These are phyloP conservation scores for Colletotrichum liriopes DNA, from an alignment of 2,329 filamentous ascomycete genomes.

Conservation along the genomic window DNA sequence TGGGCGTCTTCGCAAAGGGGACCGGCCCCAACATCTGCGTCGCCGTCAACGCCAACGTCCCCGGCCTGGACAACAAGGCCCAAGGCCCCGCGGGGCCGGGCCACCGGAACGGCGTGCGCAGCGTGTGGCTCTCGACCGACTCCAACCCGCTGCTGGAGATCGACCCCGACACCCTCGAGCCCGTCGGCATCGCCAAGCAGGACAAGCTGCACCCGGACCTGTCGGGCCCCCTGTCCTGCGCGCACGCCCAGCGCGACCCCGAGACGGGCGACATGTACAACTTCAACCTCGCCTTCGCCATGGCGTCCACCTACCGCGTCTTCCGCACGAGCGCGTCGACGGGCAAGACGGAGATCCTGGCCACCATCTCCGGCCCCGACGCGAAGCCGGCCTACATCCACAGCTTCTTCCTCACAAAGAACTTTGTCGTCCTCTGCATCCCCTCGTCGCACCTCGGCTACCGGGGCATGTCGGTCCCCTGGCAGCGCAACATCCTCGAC, in stretches of 20 bases:
- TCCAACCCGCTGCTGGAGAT: slow-evolving; percentile 71
- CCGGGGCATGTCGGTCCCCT: slow-evolving; percentile 73
- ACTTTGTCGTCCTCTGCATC: slow-evolving; percentile 81
- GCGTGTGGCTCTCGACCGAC: slow-evolving; percentile 73
- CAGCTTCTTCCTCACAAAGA: slow-evolving; percentile 81
- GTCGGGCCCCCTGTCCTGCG: slow-evolving; percentile 76
- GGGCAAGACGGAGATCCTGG: slow-evolving; percentile 79
- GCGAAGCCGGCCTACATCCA: slow-evolving; percentile 80
- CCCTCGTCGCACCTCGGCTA: slow-evolving; percentile 75
- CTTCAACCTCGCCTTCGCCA: slow-evolving; percentile 81
- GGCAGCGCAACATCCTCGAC: slow-evolving; percentile 78
- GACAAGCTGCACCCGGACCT: slow-evolving; percentile 76
- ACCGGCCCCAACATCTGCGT: slow-evolving; percentile 74
- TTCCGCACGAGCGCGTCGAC: slow-evolving; percentile 76
- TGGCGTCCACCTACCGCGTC: slow-evolving; percentile 74
- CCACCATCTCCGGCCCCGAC: slow-evolving; percentile 69
- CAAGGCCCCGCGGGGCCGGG: slow-evolving; percentile 37
- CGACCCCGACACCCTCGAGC: slow-evolving; percentile 80
- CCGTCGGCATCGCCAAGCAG: slow-evolving; percentile 76
- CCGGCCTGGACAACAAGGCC: slow-evolving; percentile 58
- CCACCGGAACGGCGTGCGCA: slow-evolving; percentile 50
- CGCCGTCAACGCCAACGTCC: slow-evolving; percentile 75
- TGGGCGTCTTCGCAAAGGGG: slow-evolving; percentile 68
- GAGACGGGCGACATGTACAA: slow-evolving; percentile 84
- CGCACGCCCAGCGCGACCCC: slow-evolving; percentile 82